Base-by-base conservation (phyloP, 352 stramenopile species). In the Phytophthora sansomeana region DNA sequence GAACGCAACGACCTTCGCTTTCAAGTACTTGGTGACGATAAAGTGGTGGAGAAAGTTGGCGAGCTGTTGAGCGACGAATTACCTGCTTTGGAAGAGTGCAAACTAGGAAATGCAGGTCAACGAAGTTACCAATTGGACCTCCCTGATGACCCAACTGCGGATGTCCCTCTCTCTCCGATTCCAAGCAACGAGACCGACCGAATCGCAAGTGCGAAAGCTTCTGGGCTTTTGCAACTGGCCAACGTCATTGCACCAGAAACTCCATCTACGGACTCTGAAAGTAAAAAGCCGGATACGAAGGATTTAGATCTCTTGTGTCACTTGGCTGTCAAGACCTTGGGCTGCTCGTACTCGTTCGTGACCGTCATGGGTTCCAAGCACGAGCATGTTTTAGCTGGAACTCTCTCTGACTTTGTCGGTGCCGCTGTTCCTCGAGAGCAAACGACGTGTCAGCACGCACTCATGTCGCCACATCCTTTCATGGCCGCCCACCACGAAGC, bases 241-340 rank as follows among this genome's bases (percentile, higher is more conserved):
- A 21, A 69, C 1, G 24, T 28, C 1, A 3, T 64, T 47, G 62
- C 62, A 21, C 62, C 62, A 6, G 51, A 58, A 17, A 44, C 26
- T 19, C 38, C 53, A n/a, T 9, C 35, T 14, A 10, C 29, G 28
- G 47, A 64, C 14, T 44, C 5, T 9, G 1, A 16, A 78, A 35
- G 33, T 62, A 17, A 36, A n/a, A 60, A 21, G 50, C 53, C 53
- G 75, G 58, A 61, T 29, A 78, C 33, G 21, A 24, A 26, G 38
- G 81, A 90, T 61, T 74, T 90, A 19, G 66, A 80, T 7, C 59
- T 89, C 33, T 58, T 90, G 26, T 88, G 77, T 32, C 50, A 69
- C 17, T 68, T 89, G 17, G 72, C 70, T 4, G 69, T 71, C 3
- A 64, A 68, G 16, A 80, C 81, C 26, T 52, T 90, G 17, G 50